Base-by-base conservation (phyloP, 2,329 filamentous ascomycete genomes). In the Aspergillus pseudoviridinutans region DNA sequence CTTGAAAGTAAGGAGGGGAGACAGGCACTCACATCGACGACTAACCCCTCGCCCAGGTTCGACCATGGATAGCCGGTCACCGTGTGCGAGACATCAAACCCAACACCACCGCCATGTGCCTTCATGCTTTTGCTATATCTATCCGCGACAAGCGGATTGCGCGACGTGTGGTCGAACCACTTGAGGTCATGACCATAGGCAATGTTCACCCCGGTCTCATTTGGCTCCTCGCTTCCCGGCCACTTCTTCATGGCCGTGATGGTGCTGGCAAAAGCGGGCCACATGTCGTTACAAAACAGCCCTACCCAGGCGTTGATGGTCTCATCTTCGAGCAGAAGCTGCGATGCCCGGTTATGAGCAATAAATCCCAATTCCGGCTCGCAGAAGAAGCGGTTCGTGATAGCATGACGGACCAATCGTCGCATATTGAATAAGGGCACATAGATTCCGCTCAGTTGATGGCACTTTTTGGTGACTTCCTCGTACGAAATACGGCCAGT, bases 11-110 rank as follows among this genome's bases (percentile, higher is more conserved):
- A n/a, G 9, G 9, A 46, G 0, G 4, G 3, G 3, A 50, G 22
- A 17, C 25, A 25, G 25, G 25, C 25, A 42, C 59, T 32, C 17
- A 59, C 59, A 29, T 61, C 57, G 24, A 59, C 49, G 5, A 61
- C 54, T 4, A 51, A 52, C 14, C 46, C 54, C 42, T 53, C 49
- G 5, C 54, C 57, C 22, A 59, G 42, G 17, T 38, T 44, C 12
- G 46, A 51, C 59, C 59, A 61, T 14, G 56, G 35, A 52, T 54
- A 61, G 2, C 54, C 50, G 14, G 51, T 29, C 8, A 57, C 55
- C 9, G 53, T 46, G 20, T 46, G 47, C n/a, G 29, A 32, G 5
- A 57, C 7, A 27, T 41, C 29, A 53, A 53, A 51, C 3, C 53
- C 53, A 25, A 17, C 29, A 35, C 50, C 53, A 14, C 27, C 38